Evolutionary conservation across 139 green algal genomes (phyloP).

Genomic region (Haematococcus lacustris): DNA sequence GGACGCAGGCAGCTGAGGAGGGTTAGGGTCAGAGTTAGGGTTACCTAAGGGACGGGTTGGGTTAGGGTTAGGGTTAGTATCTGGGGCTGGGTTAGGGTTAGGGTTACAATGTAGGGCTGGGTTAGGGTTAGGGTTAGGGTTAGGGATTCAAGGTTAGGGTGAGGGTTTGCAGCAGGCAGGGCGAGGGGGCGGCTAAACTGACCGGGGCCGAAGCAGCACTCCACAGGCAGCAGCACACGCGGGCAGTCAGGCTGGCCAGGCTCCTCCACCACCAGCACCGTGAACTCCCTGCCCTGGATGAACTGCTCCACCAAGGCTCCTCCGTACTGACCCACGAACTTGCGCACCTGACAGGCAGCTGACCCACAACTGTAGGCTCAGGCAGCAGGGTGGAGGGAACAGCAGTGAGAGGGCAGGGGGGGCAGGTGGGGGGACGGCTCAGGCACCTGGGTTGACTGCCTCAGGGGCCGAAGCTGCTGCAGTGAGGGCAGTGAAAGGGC

Average conservation of each 20-base stretch:
- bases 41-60: too few relatives aligned
- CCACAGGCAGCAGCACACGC: neutral
- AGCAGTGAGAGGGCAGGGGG: neutral
- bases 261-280: constrained; percentile 7
- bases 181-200: too few relatives aligned
- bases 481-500: neutral
- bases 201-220: constrained; percentile 3
- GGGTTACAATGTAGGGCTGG: too few relatives aligned
- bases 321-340: constrained; percentile 10
- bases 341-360: too few relatives aligned
- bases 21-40: too few relatives aligned
- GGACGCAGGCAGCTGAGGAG: too few relatives aligned
- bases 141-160: too few relatives aligned
- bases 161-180: too few relatives aligned
- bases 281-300: constrained; percentile 18
- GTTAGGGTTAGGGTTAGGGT: too few relatives aligned
- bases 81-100: too few relatives aligned
- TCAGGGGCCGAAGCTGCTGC: neutral
- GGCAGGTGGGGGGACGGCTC: neutral
- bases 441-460: neutral
- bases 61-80: too few relatives aligned
- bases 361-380: too few relatives aligned
- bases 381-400: neutral
- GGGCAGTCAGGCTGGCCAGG: neutral
- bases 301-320: constrained; percentile 31